Evolutionary conservation across 805 yeast genomes (phyloP).

Genomic region (Zygosaccharomyces kombuchaensis): DNA sequence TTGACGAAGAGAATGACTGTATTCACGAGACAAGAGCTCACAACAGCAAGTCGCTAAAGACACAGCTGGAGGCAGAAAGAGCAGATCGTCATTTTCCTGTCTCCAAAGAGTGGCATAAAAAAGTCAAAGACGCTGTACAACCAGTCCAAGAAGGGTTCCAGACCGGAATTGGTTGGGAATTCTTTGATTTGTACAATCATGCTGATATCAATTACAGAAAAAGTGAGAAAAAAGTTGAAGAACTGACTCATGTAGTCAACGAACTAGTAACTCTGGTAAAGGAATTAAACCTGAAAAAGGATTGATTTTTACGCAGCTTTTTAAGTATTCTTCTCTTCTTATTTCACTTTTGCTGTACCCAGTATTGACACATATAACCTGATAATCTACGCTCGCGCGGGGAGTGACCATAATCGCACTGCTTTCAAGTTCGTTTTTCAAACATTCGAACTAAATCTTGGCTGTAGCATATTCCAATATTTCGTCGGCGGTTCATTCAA

Average conservation of each 20-base stretch:
- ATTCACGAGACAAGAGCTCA: conserved; percentile 36
- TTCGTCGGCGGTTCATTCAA: conserved; percentile 55
- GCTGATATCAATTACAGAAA: conserved; percentile 35
- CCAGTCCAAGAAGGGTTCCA: conserved; percentile 54
- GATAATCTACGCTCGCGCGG: conserved; percentile 43
- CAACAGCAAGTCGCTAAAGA: conserved; percentile 33
- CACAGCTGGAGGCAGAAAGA: conserved; percentile 59
- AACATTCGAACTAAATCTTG: conserved; percentile 46
- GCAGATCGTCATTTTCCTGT: conserved; percentile 67
- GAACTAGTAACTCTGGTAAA: conserved; percentile 19
- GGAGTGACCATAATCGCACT: conserved; percentile 51
- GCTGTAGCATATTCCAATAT: conserved; percentile 37
- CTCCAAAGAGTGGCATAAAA: conserved; percentile 47
- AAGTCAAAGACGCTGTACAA: conserved; percentile 47
- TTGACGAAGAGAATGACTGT: conserved; percentile 22
- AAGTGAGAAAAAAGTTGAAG: conserved; percentile 17
- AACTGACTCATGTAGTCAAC: conserved; percentile 14
- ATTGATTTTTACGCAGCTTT: background rate
- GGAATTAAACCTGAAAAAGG: conserved; percentile 16
- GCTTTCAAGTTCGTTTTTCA: conserved; percentile 41
- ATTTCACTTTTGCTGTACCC: conserved; percentile 44
- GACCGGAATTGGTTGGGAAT: conserved; percentile 61
- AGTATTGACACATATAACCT: conserved; percentile 56
- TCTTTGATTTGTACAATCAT: conserved; percentile 49
- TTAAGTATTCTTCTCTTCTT: background rate